A percentile compares a stretch with the other conserved stretches of the same genome.
phyloP scores from a whole-genome alignment of 768 basidiomycete species.

The Amanita brunnescens region DNA sequence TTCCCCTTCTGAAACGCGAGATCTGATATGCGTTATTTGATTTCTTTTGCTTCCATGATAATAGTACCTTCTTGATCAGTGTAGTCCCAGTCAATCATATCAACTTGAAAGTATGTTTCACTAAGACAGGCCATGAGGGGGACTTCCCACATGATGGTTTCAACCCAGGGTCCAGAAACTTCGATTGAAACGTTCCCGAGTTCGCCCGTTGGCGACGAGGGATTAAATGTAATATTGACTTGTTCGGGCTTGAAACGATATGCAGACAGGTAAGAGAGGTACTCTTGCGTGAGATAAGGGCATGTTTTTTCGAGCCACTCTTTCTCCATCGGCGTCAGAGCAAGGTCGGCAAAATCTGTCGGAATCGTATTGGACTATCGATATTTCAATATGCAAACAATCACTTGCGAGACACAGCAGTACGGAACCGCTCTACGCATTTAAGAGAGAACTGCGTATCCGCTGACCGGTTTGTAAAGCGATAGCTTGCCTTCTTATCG shows the following conservation, averaged over 20 bases:
- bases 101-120: constrained; percentile 77
- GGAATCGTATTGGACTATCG: not conserved
- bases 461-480: constrained; percentile 72
- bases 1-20: constrained; percentile 65
- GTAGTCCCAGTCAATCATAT: constrained; percentile 76
- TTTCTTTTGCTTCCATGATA: not conserved
- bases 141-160: constrained; percentile 93
- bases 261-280: constrained; percentile 66
- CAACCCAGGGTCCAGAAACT: constrained; percentile 63
- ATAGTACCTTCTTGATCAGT: constrained; percentile 66
- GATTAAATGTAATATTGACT: constrained; percentile 57
- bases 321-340: constrained; percentile 52
- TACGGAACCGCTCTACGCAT: constrained; percentile 52
- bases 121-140: constrained; percentile 89
- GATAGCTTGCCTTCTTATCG: constrained; percentile 58
- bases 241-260: constrained; percentile 73
- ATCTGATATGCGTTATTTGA: constrained; percentile 31
- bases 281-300: constrained; percentile 62
- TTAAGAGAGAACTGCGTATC: constrained; percentile 55
- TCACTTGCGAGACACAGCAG: constrained; percentile 44
- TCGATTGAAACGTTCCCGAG: constrained; percentile 67
- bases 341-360: constrained; percentile 60
- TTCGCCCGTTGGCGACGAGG: constrained; percentile 38
- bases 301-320: constrained; percentile 59
- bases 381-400: constrained; percentile 2